Evolutionary conservation across 2,329 filamentous ascomycete species (phyloP), one percentile per base, ranked within the genome.

Genomic region (Chaetomium sp.): DNA sequence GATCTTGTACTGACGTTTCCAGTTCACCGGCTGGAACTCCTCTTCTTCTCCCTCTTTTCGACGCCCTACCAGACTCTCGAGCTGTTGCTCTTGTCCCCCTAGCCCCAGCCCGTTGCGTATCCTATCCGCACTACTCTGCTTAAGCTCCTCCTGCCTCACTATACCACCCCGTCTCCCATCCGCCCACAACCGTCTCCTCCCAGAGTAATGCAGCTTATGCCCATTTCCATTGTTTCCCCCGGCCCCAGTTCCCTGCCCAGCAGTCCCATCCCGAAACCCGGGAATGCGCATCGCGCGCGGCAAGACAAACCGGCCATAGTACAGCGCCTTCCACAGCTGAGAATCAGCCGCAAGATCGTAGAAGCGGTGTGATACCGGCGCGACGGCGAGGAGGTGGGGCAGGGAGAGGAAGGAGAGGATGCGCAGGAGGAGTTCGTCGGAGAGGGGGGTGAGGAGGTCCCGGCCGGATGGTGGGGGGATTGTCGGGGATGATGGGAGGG

Each of bases 291-390:
- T 79, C 38, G 87, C 88, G 66, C 91, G 83, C 41, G 90, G 91
- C 38, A 88, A 80, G 35, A 96, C 89, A 71, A 95, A 97, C 59
- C 87, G 85, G 33, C 84, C 79, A 72, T 95, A 96, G 72, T 96
- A 99, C 49, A 90, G 82, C 11, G 81, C 80, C 69, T 92, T 94
- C 94, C 94, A 99, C 55, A 97, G 75, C 68, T 96, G 90, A 0
- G 87, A 87, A 70, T 97, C 94, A 53, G 80, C 79, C 6, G 89
- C 80, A 14, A 97, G 79, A 41, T 77, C 77, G 63, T 84, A 78
- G 66, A 95, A 87, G 57, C 88, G 89, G 53, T 74, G 82, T 1
- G 90, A 96, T n/a, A 91, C 78, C 53, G 84, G 74, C 5, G 78
- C 74, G 38, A 81, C 76, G 52, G 76, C 74, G 52, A 90, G 77